Evolutionary conservation across 352 stramenopile species (phyloP).

Genomic region (Elongisporangium prolatum): DNA sequence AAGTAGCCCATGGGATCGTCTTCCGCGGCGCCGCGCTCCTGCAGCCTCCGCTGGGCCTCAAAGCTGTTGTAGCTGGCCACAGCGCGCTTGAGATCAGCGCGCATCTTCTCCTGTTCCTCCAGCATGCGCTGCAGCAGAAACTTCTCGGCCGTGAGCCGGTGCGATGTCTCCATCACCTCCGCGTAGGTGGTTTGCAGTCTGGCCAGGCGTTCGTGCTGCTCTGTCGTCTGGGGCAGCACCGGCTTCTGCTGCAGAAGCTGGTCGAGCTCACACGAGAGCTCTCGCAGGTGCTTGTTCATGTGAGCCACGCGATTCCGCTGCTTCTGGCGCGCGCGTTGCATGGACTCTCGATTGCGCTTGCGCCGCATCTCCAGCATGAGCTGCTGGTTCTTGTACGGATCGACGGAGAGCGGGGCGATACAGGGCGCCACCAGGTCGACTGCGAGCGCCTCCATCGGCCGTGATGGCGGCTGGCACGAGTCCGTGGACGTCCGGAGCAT

Average conservation of each 20-base stretch:
- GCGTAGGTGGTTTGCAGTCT: background rate
- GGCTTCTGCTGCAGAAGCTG: background rate
- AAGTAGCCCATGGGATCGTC: background rate
- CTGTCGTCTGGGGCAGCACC: background rate
- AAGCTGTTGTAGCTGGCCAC: background rate
- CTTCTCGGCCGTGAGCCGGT: background rate
- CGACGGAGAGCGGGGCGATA: background rate
- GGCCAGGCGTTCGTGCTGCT: background rate
- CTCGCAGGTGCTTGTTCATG: background rate
- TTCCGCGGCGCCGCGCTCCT: background rate
- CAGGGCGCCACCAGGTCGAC: background rate
- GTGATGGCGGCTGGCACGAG: background rate
- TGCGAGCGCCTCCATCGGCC: background rate
- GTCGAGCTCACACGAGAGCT: background rate
- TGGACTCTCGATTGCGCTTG: background rate
- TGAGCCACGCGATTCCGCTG: background rate
- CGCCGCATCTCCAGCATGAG: background rate
- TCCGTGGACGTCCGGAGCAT: background rate
- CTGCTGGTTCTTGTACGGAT: background rate
- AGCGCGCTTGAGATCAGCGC: background rate
- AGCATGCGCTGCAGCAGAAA: background rate
- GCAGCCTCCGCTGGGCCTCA: background rate
- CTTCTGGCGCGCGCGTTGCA: background rate
- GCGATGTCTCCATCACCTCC: background rate
- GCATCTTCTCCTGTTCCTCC: background rate